Base-by-base conservation (phyloP, 1,284 basidiomycete species). In the Hymenochaete sp. region DNA sequence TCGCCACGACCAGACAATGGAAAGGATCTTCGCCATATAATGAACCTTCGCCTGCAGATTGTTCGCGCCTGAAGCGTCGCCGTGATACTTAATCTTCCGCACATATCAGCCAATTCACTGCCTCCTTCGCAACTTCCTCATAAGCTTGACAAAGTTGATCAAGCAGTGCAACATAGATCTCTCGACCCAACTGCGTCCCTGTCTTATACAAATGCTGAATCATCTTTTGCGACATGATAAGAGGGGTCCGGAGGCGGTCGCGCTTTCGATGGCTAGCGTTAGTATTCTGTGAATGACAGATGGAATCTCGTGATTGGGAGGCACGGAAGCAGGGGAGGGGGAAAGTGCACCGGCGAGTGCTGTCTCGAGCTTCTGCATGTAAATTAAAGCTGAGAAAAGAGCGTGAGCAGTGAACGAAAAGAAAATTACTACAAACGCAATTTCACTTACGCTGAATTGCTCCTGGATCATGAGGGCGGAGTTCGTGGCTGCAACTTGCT, bases 31-130 rank as follows among this genome's bases (percentile, higher is more conserved):
- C 53, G 93, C 93, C 59, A 97, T 72, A 67, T 98, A 98, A 60
- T 96, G 88, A 19, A 93, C 89, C 65, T 98, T 97, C 16, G 91
- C 88, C 56, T 91, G 87, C 57, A 93, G 88, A 57, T 91, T 89
- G 67, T 92, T 88, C 52, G 85, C 73, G 25, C 86, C 89, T 10
- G 74, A 82, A 42, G 85, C 86, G 62, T 98, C 95, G 19, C 91
- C 93, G 55, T 98, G 95, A 62, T 98, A 98, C 70, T 98, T 98
- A 78, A 98, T 98, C 96, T 61, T 98, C 93, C 11, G 95, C 90
- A 60, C 93, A 97, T 40, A 98, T 70, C 42, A 99, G 70, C 96
- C 96, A 99, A 10, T 87, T 91, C 47, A 93, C 88, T 7, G 95
- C 96, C 66, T 99, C 96, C 65, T 92, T 92, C 16, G 88, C 90